phyloP scores from a whole-genome alignment of 225 moss, liverwort and hornwort genomes.

The Marchantia polymorpha region DNA sequence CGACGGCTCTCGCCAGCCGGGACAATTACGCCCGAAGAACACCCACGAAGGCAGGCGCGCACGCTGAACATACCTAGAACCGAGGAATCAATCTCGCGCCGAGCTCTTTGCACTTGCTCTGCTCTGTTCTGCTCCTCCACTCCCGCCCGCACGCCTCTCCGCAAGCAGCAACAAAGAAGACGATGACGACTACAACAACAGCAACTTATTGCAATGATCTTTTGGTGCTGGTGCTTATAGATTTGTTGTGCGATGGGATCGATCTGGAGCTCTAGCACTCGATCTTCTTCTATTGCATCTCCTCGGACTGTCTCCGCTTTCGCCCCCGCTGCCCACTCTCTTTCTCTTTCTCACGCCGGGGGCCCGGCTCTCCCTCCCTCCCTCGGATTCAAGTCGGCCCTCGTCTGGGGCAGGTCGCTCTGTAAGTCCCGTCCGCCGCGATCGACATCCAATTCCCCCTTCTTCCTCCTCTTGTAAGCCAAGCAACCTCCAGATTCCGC shows the following conservation, averaged over 20 bases:
- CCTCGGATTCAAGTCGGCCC: neutral
- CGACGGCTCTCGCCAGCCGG: neutral
- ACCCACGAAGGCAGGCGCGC: neutral
- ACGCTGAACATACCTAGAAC: constrained; percentile 2
- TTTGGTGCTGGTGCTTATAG: neutral
- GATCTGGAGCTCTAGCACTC: constrained; percentile 12
- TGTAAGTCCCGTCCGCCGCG: neutral
- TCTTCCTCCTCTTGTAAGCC: neutral
- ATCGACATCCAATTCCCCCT: neutral
- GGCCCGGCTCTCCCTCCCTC: neutral
- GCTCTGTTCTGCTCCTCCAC: neutral
- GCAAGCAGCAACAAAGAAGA: constrained; percentile 6
- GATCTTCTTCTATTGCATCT: constrained; percentile 5
- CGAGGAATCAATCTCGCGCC: neutral
- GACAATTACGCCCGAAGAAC: neutral
- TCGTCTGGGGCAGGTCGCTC: neutral
- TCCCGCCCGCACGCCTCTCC: constrained; percentile 1
- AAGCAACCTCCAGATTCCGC: neutral
- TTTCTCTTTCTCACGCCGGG: neutral
- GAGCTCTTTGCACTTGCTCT: constrained; percentile 3
- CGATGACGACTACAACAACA: neutral
- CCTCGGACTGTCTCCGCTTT: neutral
- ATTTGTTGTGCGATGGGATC: constrained; percentile 4
- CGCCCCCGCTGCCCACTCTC: neutral
- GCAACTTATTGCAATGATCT: constrained; percentile 9